phyloP scores from a whole-genome alignment of 2,329 filamentous ascomycete genomes.

The Fusarium newnesense region DNA sequence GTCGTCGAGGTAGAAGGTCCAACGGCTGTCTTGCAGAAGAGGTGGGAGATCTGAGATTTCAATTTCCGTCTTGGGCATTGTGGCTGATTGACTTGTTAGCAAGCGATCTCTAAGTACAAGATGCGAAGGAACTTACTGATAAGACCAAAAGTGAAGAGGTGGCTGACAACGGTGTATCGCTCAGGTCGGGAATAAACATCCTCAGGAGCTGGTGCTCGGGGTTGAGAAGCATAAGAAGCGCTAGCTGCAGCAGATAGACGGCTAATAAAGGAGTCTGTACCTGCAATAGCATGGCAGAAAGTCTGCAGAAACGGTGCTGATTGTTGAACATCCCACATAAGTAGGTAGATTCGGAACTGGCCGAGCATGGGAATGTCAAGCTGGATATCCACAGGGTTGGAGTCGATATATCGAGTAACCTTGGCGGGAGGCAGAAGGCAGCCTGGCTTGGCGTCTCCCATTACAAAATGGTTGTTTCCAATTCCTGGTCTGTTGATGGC shows the following conservation, averaged over 20 bases:
- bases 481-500: conserved; percentile 57
- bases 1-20: conserved; percentile 79
- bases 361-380: conserved; percentile 81
- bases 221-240: conserved; percentile 69
- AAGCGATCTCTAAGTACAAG: background rate
- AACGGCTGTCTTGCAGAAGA: conserved; percentile 71
- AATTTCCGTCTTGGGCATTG: conserved; percentile 69
- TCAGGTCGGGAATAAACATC: conserved; percentile 75
- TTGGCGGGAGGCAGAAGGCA: conserved; percentile 73
- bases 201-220: conserved; percentile 65
- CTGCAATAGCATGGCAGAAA: conserved; percentile 66
- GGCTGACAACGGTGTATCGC: conserved; percentile 74
- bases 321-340: conserved; percentile 70
- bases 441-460: conserved; percentile 63
- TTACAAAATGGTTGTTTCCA: conserved; percentile 52
- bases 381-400: conserved; percentile 81
- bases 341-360: conserved; percentile 80
- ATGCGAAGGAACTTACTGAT: conserved; percentile 64
- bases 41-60: conserved; percentile 73
- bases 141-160: conserved; percentile 75
- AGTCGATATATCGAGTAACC: conserved; percentile 79
- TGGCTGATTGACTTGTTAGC: conserved; percentile 53
- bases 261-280: conserved; percentile 64
- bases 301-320: conserved; percentile 67
- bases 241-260: conserved; percentile 68